These are phyloP conservation scores for Pseudopyrenochaeta lycopersici DNA, from an alignment of 2,329 filamentous ascomycete species.

Conservation along the genomic window DNA sequence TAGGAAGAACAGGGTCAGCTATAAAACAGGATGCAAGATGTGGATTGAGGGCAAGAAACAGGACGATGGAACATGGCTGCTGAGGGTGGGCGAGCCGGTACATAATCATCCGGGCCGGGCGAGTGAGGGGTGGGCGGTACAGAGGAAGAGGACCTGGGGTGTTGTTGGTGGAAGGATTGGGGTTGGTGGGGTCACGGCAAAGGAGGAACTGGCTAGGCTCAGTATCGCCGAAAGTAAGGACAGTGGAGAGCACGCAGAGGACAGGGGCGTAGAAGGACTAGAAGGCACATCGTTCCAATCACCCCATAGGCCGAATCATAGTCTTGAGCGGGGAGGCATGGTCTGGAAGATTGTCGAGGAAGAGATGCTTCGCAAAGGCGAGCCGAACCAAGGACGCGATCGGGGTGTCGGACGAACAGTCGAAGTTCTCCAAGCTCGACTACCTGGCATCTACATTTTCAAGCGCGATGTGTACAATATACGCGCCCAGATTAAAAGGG, in stretches of 20 bases:
- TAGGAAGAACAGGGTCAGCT: slow-evolving; percentile 44
- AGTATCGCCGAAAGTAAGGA: slow-evolving; percentile 4
- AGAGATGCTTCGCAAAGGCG: slow-evolving; percentile 43
- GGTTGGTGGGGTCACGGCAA: slow-evolving; percentile 42
- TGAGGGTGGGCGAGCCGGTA: slow-evolving; percentile 36
- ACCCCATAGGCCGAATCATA: slow-evolving; percentile 24
- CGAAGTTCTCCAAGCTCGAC: slow-evolving; percentile 35
- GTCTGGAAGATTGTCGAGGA: slow-evolving; percentile 48
- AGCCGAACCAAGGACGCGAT: slow-evolving; percentile 37
- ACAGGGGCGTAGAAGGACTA: slow-evolving; percentile 4
- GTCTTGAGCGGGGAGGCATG: slow-evolving; percentile 37
- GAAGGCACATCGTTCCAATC: background rate
- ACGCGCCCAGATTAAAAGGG: slow-evolving; percentile 44
- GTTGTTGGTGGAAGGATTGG: slow-evolving; percentile 39
- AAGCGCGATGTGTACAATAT: slow-evolving; percentile 50
- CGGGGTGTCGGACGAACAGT: slow-evolving; percentile 44
- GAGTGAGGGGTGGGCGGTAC: slow-evolving; percentile 42
- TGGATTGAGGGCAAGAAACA: slow-evolving; percentile 46
- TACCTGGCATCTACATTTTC: slow-evolving; percentile 46
- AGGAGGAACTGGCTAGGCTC: slow-evolving; percentile 33
- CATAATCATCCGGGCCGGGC: slow-evolving; percentile 44
- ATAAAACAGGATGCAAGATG: slow-evolving; percentile 48
- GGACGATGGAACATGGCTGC: slow-evolving; percentile 40
- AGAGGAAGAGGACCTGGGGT: slow-evolving; percentile 47
- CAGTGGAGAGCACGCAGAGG: slow-evolving; percentile 7